These are phyloP conservation scores for Amyloporia xantha DNA, from an alignment of 768 basidiomycete species.

Conservation along the genomic window DNA sequence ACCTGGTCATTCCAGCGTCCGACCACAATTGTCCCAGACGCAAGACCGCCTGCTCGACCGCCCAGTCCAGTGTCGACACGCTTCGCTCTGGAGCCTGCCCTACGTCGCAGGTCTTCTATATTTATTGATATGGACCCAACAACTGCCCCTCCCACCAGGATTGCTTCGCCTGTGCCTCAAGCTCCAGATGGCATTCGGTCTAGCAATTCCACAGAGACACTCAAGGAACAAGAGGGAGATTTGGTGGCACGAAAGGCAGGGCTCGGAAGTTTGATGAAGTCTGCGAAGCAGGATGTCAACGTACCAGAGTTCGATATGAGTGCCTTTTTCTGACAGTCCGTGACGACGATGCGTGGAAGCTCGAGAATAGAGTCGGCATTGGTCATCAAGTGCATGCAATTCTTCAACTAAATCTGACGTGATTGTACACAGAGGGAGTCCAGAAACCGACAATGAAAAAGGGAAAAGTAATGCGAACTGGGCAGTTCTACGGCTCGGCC, in stretches of 20 bases:
- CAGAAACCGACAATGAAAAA: neutral
- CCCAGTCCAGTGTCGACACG: constrained; percentile 40
- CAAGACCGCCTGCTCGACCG: constrained; percentile 21
- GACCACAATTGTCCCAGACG: constrained; percentile 31
- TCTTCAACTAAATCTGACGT: neutral
- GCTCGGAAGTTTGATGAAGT: constrained; percentile 80
- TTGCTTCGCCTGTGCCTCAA: constrained; percentile 40
- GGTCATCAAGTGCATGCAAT: constrained; percentile 15
- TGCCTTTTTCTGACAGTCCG: constrained; percentile 56
- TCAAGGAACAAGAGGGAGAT: constrained; percentile 44
- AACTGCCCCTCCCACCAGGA: constrained; percentile 51
- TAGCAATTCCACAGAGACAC: constrained; percentile 4
- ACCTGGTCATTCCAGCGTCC: constrained; percentile 92
- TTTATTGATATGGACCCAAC: constrained; percentile 85
- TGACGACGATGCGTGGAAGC: neutral
- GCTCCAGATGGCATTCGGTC: constrained; percentile 7
- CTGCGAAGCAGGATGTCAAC: constrained; percentile 81
- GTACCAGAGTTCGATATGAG: constrained; percentile 87
- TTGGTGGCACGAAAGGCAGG: constrained; percentile 61
- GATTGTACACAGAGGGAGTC: neutral
- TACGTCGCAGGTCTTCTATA: constrained; percentile 65
- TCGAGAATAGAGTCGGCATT: constrained; percentile 9
- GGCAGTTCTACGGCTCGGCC: constrained; percentile 39
- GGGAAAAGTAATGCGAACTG: too few relatives aligned
- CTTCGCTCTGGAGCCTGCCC: constrained; percentile 44